Evolutionary conservation across 139 green algal genomes (phyloP), one percentile per base, ranked within the genome.

Genomic region (Raphidocelis subcapitata): DNA sequence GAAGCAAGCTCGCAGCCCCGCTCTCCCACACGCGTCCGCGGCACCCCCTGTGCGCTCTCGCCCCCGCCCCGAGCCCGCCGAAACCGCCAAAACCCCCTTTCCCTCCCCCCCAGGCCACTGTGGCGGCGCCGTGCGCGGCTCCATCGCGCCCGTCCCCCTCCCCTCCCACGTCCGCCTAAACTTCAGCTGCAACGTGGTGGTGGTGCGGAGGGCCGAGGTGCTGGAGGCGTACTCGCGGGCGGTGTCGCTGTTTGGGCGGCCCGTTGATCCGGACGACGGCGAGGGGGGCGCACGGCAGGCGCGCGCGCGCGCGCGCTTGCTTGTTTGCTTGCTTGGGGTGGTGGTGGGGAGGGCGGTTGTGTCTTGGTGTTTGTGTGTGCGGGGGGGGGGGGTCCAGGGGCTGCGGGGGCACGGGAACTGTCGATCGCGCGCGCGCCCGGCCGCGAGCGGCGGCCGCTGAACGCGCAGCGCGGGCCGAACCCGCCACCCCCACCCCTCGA

Each of bases 141-240:
- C 51, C 60, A 28, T 62, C 26, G 37, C 51, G 16, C 33, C 76
- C 57, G 65, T 66, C 20, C 77, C 84, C 20, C 72, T 86, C 33
- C 72, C 77, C 57, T 85, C 74, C 44, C 75, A 82, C 62, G 81
- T 91, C 59, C 86, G 89, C 80, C 81, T 90, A 56, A 93, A 92
- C 77, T 81, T 89, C 55, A 85, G 69, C 26, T 81, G 79, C 63
- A 87, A 92, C 33, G 85, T 85, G 47, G 76, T 86, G 23, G 72
- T 80, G 10, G 69, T 87, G 20, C 26, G 56, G 26, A 67, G 37
- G 18, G 54, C 69, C 0, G 31, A 75, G 1, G 73, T 93, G 54
- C 62, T 86, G 65, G 49, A 55, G 37, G 31, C 70, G 0, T 88
- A 88, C 64, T 64, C 84, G 29, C 59, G 75, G 0, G 84, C 84